Percentiles rank a stretch among this genome's conserved stretches.
phyloP scores from a whole-genome alignment of 2,329 filamentous ascomycete species.

The Scedosporium boydii region DNA sequence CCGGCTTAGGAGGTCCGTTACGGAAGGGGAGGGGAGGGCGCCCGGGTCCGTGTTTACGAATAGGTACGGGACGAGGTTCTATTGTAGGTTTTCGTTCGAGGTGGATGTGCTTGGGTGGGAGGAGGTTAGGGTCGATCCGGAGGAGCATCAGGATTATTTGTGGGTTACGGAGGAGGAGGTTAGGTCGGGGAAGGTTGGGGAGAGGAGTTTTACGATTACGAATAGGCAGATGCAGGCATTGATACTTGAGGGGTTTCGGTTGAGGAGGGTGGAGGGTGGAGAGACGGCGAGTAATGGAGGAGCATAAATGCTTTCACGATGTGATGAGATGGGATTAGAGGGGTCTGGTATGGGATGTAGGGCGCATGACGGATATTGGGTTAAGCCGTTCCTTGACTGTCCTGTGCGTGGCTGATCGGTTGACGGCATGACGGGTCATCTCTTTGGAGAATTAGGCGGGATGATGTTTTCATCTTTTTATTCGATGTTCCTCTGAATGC shows the following conservation, averaged over 20 bases:
- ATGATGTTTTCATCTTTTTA: no score
- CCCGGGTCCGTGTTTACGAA: slow-evolving; percentile 21
- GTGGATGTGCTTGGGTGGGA: slow-evolving; percentile 15
- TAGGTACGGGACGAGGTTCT: slow-evolving; percentile 19
- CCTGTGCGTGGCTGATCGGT: no score
- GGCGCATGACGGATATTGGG: neutral
- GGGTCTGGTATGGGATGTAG: neutral
- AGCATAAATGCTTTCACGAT: neutral
- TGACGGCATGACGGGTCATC: no score
- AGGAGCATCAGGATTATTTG: slow-evolving; percentile 29
- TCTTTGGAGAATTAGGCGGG: no score
- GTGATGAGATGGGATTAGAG: neutral
- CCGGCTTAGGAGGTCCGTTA: slow-evolving; percentile 19
- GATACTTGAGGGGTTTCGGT: slow-evolving; percentile 20
- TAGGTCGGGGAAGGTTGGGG: slow-evolving; percentile 15
- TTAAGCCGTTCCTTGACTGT: no score
- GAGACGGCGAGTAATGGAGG: neutral
- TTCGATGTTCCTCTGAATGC: no score
- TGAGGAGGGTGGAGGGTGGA: neutral
- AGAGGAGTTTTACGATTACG: slow-evolving; percentile 22
- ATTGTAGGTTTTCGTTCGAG: slow-evolving; percentile 25
- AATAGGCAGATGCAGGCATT: slow-evolving; percentile 16
- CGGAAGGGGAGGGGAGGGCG: slow-evolving; percentile 3
- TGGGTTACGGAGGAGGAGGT: slow-evolving; percentile 31
- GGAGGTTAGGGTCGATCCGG: slow-evolving; percentile 24